phyloP scores from a whole-genome alignment of 2,329 filamentous ascomycete genomes.

The Colletotrichum sp. region DNA sequence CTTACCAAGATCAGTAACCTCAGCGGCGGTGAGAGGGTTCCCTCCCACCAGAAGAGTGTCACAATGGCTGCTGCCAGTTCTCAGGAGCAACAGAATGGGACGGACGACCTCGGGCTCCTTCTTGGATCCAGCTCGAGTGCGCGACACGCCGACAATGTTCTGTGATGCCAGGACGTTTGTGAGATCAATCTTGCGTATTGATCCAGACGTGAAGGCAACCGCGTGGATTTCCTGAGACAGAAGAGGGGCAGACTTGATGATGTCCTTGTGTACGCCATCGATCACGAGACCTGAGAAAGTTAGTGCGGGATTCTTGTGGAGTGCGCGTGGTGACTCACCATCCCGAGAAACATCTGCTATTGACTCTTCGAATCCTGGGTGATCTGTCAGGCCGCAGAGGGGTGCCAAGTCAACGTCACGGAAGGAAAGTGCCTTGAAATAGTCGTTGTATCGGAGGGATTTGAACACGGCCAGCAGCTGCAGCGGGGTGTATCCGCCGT shows the following conservation, averaged over 20 bases:
- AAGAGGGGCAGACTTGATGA: conserved; percentile 46
- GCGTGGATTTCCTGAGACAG: conserved; percentile 63
- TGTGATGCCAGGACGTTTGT: conserved; percentile 41
- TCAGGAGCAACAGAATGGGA: conserved; percentile 55
- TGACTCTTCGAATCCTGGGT: conserved; percentile 46
- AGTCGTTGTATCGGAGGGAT: conserved; percentile 63
- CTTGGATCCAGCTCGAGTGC: conserved; percentile 6
- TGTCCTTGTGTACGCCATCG: conserved; percentile 21
- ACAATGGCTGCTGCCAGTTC: conserved; percentile 51
- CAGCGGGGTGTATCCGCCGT: conserved; percentile 47
- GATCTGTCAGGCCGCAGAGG: conserved; percentile 46
- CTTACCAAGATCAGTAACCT: conserved; percentile 55
- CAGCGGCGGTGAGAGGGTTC: conserved; percentile 49
- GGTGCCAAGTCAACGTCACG: conserved; percentile 53
- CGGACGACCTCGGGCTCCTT: conserved; percentile 45
- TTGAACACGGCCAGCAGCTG: conserved; percentile 63
- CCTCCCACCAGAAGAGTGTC: conserved; percentile 56
- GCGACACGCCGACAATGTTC: conserved; percentile 8
- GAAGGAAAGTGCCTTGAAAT: conserved; percentile 64
- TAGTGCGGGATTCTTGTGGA: neutral
- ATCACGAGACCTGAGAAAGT: conserved; percentile 13
- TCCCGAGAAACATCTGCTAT: conserved; percentile 58
- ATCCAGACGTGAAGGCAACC: conserved; percentile 59
- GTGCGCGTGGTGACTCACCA: conserved; percentile 39
- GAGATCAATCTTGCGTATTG: conserved; percentile 59